Evolutionary conservation across 306 rosid species (phyloP), one percentile per base, ranked within the genome.

Genomic region (Gastrolobium villosum): DNA sequence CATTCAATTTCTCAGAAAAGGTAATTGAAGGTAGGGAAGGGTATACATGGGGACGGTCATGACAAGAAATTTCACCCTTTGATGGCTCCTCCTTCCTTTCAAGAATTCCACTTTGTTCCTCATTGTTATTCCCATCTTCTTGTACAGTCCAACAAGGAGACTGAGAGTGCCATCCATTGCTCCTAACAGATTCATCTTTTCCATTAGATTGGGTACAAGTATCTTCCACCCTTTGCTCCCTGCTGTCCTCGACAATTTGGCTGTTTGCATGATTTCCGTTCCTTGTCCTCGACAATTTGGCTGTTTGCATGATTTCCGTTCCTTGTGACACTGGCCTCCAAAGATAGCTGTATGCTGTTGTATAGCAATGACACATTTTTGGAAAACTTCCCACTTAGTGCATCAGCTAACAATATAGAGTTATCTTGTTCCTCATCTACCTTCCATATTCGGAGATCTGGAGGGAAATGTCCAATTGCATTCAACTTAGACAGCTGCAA

Each of bases 361-460:
- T n/a, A 13, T 43, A 80, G 50, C 74, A 83, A 70, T 43, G 79
- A 48, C 52, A 83, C 70, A 45, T 75, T 77, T 76, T 80, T 79
- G 73, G 67, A 71, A 79, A 15, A 75, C 48, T 69, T 83, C 50
- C 82, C 90, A 78, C 30, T 80, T 72, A 93, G 75, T 31, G 86
- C 91, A 63, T 87, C 91, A 11, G 83, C 68, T 70, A 93, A 80
- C 60, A 87, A 83, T 15, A 83, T 65, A 74, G 92, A 81, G 54
- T 89, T 64, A 11, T 82, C 83, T 78, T 43, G 87, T 37, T 79
- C 80, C 83, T 92, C 96, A 72, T 85, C 83, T 57, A 65, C 50
- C 83, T 84, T 85, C 98, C 98, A 94, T 81, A 94, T 79, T 88
- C 86, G 86, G 67, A 87, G 84, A 80, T 90, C 83, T 39, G 81